Evolutionary conservation across 768 basidiomycete genomes (phyloP).

Genomic region (Boletellus sp.): DNA sequence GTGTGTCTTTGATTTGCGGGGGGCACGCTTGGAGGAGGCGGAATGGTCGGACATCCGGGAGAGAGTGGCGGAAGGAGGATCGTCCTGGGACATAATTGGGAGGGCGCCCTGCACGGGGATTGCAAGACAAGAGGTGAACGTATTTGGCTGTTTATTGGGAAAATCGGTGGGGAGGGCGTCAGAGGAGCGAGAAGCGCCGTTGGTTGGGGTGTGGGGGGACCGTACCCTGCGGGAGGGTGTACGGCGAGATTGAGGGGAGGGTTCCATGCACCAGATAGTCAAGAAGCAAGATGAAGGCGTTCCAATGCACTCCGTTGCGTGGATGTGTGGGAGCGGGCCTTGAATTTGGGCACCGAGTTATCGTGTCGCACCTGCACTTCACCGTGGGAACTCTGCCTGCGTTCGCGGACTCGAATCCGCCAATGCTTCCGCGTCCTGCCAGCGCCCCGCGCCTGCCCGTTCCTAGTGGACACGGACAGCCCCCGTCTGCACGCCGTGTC

Average conservation of each 20-base stretch:
- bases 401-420: conserved; percentile 32
- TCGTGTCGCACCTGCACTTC: conserved; percentile 35
- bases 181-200: conserved; percentile 40
- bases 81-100: conserved; percentile 54
- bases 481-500: conserved; percentile 13
- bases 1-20: conserved; percentile 88
- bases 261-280: conserved; percentile 40
- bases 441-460: conserved; percentile 24
- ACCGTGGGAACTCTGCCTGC: conserved; percentile 25
- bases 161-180: conserved; percentile 48
- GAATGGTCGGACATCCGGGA: conserved; percentile 34
- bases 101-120: conserved; percentile 75
- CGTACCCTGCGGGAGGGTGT: conserved; percentile 61
- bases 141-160: conserved; percentile 46
- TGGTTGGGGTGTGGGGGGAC: conserved; percentile 53
- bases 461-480: conserved; percentile 1
- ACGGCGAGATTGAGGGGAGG: conserved; percentile 49
- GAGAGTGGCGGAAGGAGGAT: conserved; percentile 32
- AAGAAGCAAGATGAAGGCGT: conserved; percentile 2
- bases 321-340: conserved; percentile 40
- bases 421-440: conserved; percentile 34
- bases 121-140: conserved; percentile 62
- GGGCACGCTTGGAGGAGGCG: conserved; percentile 56
- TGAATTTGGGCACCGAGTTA: conserved; percentile 39
- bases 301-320: conserved; percentile 23